These are phyloP conservation scores for Globomyces sp. DNA, from an alignment of 371 early-diverging fungal species.

Conservation along the genomic window DNA sequence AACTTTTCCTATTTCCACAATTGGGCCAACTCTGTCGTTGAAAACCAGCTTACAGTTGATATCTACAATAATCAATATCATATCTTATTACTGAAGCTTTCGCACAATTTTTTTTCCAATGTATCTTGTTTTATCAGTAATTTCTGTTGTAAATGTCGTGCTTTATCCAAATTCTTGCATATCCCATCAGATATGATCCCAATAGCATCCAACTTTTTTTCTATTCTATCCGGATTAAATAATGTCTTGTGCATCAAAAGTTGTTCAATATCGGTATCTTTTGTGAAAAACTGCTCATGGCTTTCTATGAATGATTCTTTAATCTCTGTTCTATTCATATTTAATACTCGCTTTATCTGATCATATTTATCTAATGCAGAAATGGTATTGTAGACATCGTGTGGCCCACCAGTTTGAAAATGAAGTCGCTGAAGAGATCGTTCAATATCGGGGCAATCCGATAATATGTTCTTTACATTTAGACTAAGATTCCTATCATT, in stretches of 20 bases:
- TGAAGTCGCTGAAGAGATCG: constrained; percentile 39
- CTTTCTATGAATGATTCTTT: not conserved
- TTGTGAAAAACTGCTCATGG: not conserved
- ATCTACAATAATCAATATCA: not conserved
- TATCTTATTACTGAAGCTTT: not conserved
- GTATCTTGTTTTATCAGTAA: not conserved
- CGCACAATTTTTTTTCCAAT: not conserved
- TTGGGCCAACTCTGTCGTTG: not conserved
- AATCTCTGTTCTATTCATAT: not conserved
- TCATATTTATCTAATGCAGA: constrained; percentile 19
- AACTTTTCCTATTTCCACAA: not conserved
- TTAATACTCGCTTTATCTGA: not conserved
- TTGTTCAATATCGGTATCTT: not conserved
- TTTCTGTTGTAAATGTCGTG: not conserved
- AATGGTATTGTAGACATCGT: constrained; percentile 30
- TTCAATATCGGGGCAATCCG: constrained; percentile 34
- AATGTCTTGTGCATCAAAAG: not conserved
- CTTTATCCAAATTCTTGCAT: not conserved
- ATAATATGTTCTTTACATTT: constrained; percentile 23
- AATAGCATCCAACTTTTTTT: not conserved
- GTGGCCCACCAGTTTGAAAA: constrained; percentile 22
- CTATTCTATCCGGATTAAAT: constrained; percentile 6
- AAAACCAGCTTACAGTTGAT: not conserved
- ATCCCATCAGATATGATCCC: not conserved
- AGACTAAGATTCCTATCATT: constrained; percentile 22